These are phyloP conservation scores for Fusarium foetens DNA, from an alignment of 2,329 filamentous ascomycete species.

Conservation along the genomic window DNA sequence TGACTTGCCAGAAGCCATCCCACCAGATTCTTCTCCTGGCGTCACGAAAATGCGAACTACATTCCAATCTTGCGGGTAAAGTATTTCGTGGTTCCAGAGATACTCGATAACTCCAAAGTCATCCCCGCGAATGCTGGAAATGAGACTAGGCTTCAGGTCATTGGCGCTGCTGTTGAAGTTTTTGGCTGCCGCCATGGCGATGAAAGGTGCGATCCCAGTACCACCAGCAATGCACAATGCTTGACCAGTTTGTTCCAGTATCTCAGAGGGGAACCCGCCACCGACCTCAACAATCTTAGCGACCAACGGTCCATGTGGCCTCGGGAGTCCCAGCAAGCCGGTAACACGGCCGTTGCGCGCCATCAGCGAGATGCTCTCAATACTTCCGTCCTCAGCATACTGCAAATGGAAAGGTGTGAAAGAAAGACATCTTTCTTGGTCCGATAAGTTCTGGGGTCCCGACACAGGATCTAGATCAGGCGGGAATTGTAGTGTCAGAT, in stretches of 20 bases:
- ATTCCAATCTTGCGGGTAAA: background rate
- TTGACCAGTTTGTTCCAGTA: fast-evolving
- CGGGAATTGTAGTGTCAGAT: constrained; percentile 11
- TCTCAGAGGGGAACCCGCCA: background rate
- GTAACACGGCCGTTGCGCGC: constrained; percentile 13
- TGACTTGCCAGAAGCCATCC: background rate
- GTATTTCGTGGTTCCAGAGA: background rate
- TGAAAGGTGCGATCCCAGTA: background rate
- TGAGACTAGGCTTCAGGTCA: background rate
- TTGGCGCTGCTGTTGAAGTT: background rate
- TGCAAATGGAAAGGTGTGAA: constrained; percentile 8
- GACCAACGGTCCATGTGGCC: background rate
- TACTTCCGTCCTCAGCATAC: background rate
- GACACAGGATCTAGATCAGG: constrained; percentile 13
- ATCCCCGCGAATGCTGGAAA: constrained; percentile 1
- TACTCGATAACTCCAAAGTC: constrained; percentile 5
- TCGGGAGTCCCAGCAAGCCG: constrained; percentile 8
- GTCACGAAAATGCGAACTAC: constrained; percentile 1
- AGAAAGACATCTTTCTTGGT: constrained; percentile 4
- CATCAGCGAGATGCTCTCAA: constrained; percentile 1
- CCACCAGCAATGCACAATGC: background rate
- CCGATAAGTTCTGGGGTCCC: constrained; percentile 9
- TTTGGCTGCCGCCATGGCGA: background rate
- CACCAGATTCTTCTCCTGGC: background rate
- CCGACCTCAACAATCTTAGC: background rate